Evolutionary conservation across 2,329 filamentous ascomycete genomes (phyloP), one percentile per base, ranked within the genome.

Genomic region (Dothideomycetidae sp.): DNA sequence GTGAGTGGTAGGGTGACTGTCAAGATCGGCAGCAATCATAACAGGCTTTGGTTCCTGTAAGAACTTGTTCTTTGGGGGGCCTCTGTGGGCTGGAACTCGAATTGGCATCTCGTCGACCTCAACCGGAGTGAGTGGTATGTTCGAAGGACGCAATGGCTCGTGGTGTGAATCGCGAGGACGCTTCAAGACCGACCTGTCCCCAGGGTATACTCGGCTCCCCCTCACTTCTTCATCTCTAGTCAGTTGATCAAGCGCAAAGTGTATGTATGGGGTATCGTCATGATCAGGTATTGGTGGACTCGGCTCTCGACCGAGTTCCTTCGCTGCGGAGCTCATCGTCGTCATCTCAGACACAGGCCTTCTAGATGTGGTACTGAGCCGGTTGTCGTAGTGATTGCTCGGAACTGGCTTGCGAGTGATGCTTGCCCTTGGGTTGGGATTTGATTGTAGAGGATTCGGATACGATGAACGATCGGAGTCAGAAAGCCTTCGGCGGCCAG

Each of bases 251-350:
- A 96, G 74, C 29, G 88, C 86, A 55, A 90, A 92, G 45, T 80
- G 80, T 45, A 94, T 82, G 56, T 86, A 93, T 1, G 84, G 85
- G 5, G 76, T 80, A 51, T 93, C 81, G 51, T 93, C 85, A 28
- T 84, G 65, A 7, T 78, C 82, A 0, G 85, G 85, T 0, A 82
- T 88, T 2, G 68, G 63, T 10, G 66, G 61, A 36, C 61, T 61
- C 32, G 36, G 30, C 35, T 53, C 51, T 10, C 51, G 49, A 28
- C 46, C 44, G 18, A 55, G 45, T 16, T 51, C 51, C 33, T 46
- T 35, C 5, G 51, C 49, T 4, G 48, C 49, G 11, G 52, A 54
- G 44, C 54, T 56, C 28, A 50, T 32, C 10, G 42, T 26, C 21
- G n/a, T 26, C 7, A 7, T n/a, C 21, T 26, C 36, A 5, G 30